Percentiles rank a stretch among this genome's conserved stretches.
These are phyloP conservation scores for Russula emetica DNA, from an alignment of 768 basidiomycete genomes.

Conservation along the genomic window DNA sequence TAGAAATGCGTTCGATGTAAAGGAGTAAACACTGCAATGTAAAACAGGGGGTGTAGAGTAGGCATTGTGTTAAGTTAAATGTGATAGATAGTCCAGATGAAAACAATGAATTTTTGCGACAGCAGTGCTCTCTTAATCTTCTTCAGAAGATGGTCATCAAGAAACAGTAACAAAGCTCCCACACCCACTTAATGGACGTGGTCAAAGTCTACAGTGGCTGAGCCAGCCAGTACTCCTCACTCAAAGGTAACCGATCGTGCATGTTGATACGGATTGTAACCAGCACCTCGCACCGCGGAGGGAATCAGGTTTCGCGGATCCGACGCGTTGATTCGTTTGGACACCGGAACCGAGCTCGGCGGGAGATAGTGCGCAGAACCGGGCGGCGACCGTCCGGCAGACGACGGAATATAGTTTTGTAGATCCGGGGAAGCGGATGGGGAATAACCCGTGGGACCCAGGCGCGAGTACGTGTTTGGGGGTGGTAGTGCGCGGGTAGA, in stretches of 20 bases:
- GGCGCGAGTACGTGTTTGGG: not conserved
- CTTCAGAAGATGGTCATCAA: not conserved
- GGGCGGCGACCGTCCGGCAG: slow-evolving; percentile 4
- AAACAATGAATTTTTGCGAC: slow-evolving; percentile 1
- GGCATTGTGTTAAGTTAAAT: not conserved
- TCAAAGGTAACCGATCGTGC: slow-evolving; percentile 7
- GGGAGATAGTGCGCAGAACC: not conserved
- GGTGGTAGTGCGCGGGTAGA: not conserved
- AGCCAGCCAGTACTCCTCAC: not conserved
- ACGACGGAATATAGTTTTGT: slow-evolving; percentile 14
- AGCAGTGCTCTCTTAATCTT: not conserved
- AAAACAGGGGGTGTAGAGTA: not conserved
- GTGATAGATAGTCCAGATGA: slow-evolving; percentile 1
- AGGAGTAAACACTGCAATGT: slow-evolving; percentile 5
- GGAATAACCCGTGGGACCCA: not conserved
- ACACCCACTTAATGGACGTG: not conserved
- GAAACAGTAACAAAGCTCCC: not conserved
- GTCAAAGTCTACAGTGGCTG: not conserved
- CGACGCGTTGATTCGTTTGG: slow-evolving; percentile 8
- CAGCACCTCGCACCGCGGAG: slow-evolving; percentile 21
- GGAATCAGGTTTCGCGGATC: slow-evolving; percentile 25
- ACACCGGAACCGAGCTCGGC: slow-evolving; percentile 1
- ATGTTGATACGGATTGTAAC: slow-evolving; percentile 26
- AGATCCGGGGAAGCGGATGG: not conserved
- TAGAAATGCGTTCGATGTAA: slow-evolving; percentile 2